A percentile compares a stretch with the other conserved stretches of the same genome.
phyloP scores from a whole-genome alignment of 2,329 filamentous ascomycete genomes.

The Fusarium lateritium region DNA sequence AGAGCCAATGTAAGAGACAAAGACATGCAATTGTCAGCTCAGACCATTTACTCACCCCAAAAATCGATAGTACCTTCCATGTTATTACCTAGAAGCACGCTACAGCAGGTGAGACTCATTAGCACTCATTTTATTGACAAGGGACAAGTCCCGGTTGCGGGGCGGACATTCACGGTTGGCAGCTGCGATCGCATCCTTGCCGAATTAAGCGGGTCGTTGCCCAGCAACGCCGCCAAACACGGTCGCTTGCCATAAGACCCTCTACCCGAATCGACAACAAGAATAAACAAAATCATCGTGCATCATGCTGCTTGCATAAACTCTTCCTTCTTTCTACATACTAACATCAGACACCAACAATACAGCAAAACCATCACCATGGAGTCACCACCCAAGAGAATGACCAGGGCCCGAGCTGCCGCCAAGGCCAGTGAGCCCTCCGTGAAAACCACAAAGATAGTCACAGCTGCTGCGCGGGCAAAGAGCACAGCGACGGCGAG shows the following conservation, averaged over 20 bases:
- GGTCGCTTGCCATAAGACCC: slow-evolving; percentile 41
- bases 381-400: slow-evolving; percentile 73
- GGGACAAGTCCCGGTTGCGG: slow-evolving; percentile 30
- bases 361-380: slow-evolving; percentile 55
- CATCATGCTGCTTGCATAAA: slow-evolving; percentile 47
- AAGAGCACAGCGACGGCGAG: slow-evolving; percentile 56
- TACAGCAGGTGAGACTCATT: slow-evolving; percentile 7
- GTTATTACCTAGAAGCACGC: slow-evolving; percentile 19
- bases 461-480: slow-evolving; percentile 65
- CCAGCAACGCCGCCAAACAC: slow-evolving; percentile 50
- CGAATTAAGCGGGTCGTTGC: slow-evolving; percentile 44
- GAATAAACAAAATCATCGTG: slow-evolving; percentile 45
- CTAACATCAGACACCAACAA: slow-evolving; percentile 42
- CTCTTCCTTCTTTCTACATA: slow-evolving; percentile 39
- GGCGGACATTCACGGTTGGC: slow-evolving; percentile 33
- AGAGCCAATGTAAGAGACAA: background rate
- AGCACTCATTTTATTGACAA: slow-evolving; percentile 26
- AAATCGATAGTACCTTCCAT: slow-evolving; percentile 21
- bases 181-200: slow-evolving; percentile 41
- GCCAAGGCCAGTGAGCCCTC: slow-evolving; percentile 58
- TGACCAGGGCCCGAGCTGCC: slow-evolving; percentile 67
- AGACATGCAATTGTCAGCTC: slow-evolving; percentile 5
- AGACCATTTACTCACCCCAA: slow-evolving; percentile 9
- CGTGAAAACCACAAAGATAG: slow-evolving; percentile 60
- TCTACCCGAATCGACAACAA: slow-evolving; percentile 18